A percentile compares a stretch with the other conserved stretches of the same genome.
phyloP scores from a whole-genome alignment of 345 rosid genomes.

The Rhodamnia argentea region DNA sequence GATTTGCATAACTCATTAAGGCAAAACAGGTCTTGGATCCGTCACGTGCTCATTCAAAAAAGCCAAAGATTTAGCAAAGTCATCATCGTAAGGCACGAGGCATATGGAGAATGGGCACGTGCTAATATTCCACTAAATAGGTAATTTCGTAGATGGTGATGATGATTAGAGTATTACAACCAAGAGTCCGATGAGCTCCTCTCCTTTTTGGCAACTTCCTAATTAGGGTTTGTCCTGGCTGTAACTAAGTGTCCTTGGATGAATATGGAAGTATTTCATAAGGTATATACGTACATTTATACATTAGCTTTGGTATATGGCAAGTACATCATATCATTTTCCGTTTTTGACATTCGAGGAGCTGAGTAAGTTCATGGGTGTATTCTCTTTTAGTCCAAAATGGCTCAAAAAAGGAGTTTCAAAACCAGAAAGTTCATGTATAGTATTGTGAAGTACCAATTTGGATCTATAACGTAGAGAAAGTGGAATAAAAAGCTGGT shows the following conservation, averaged over 20 bases:
- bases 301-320: not conserved
- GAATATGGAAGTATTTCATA: not conserved
- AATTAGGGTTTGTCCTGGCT: not conserved
- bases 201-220: not conserved
- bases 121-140: not conserved
- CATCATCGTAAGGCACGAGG: not conserved
- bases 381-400: not conserved
- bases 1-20: not conserved
- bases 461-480: not conserved
- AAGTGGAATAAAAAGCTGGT: not conserved
- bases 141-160: not conserved
- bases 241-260: not conserved
- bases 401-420: not conserved
- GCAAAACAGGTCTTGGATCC: not conserved
- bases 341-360: not conserved
- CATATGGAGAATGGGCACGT: not conserved
- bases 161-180: not conserved
- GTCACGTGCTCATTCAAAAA: not conserved
- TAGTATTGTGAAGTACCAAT: not conserved
- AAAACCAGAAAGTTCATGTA: not conserved
- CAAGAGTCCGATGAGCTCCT: not conserved
- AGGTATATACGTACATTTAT: not conserved
- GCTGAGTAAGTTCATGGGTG: not conserved
- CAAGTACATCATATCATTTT: not conserved
- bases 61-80: not conserved